These are phyloP conservation scores for Aspergillus niger DNA, from an alignment of 2,329 filamentous ascomycete species.

Conservation along the genomic window DNA sequence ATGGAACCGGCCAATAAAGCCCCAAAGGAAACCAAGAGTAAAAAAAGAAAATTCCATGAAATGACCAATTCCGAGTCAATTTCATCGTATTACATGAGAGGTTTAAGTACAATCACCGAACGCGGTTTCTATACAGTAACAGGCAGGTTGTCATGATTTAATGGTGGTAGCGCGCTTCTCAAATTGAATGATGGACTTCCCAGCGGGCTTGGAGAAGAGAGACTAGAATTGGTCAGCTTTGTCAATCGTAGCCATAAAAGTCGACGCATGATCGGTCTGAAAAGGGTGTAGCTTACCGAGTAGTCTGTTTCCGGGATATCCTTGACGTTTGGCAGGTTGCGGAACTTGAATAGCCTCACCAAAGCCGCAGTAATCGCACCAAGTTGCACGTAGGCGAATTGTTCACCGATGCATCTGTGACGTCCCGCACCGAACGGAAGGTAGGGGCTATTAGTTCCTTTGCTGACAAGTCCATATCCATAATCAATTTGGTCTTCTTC, in stretches of 20 bases:
- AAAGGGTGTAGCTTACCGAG: slow-evolving; percentile 42
- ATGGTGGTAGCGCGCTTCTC: slow-evolving; percentile 51
- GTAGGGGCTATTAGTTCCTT: slow-evolving; percentile 86
- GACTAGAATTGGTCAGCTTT: slow-evolving; percentile 38
- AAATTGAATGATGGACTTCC: slow-evolving; percentile 73
- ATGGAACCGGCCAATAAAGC: neutral
- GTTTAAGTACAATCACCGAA: neutral
- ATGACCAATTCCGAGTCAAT: neutral
- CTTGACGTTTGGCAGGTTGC: slow-evolving; percentile 51
- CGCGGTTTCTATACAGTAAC: neutral
- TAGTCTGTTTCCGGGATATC: slow-evolving; percentile 57
- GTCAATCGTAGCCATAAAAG: neutral
- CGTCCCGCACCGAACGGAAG: slow-evolving; percentile 91
- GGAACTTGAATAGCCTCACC: slow-evolving; percentile 77
- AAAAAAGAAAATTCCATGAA: neutral
- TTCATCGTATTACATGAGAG: too few species aligned
- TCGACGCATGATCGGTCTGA: neutral
- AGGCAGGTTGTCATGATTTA: slow-evolving; percentile 28
- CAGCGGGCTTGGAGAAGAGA: slow-evolving; percentile 72
- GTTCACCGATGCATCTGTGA: slow-evolving; percentile 94
- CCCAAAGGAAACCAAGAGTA: neutral
- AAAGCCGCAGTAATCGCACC: slow-evolving; percentile 79
- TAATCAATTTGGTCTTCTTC: slow-evolving; percentile 82
- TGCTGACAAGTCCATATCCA: slow-evolving; percentile 88
- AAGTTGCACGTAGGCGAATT: slow-evolving; percentile 91